These are phyloP conservation scores for Cutaneotrichosporon spelunceum DNA, from an alignment of 1,284 basidiomycete species.

Conservation along the genomic window DNA sequence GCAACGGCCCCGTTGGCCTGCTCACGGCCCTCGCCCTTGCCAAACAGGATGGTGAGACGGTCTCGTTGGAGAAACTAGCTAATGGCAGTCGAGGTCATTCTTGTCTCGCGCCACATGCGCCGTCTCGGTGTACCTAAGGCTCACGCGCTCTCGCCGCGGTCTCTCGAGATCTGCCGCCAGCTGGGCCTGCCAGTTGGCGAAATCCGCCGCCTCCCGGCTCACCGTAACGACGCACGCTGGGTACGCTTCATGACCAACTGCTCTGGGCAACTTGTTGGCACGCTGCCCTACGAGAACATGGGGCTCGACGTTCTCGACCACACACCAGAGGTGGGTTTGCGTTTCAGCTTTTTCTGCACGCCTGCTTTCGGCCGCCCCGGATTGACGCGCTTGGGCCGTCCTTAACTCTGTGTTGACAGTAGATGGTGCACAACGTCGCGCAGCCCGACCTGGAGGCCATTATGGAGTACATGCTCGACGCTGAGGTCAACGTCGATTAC, in stretches of 20 bases:
- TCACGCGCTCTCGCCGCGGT: conserved; percentile 28
- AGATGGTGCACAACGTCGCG: conserved; percentile 35
- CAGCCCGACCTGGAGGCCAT: conserved; percentile 31
- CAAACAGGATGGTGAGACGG: conserved; percentile 25
- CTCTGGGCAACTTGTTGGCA: conserved; percentile 25
- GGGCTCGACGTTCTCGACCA: conserved; percentile 23
- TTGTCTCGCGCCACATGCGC: conserved; percentile 27
- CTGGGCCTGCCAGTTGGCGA: conserved; percentile 20
- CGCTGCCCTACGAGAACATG: conserved; percentile 30
- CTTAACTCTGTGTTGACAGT: neutral
- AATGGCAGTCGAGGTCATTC: conserved; percentile 28
- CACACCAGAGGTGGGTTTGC: conserved; percentile 26
- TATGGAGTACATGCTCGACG: conserved; percentile 21
- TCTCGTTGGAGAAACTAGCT: neutral
- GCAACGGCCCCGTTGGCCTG: conserved; percentile 29
- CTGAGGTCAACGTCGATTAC: conserved; percentile 23
- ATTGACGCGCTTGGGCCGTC: neutral
- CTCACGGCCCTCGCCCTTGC: conserved; percentile 23
- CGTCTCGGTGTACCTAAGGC: conserved; percentile 32
- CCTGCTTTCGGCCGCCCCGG: neutral
- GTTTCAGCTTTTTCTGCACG: neutral
- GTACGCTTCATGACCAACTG: conserved; percentile 31
- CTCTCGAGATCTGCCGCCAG: conserved; percentile 31
- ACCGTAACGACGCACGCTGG: conserved; percentile 25
- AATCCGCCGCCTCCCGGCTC: conserved; percentile 25